A percentile compares a stretch with the other conserved stretches of the same genome.
Evolutionary conservation across 202 grass and related monocot species (phyloP).

Genomic region (Musa balbisiana): DNA sequence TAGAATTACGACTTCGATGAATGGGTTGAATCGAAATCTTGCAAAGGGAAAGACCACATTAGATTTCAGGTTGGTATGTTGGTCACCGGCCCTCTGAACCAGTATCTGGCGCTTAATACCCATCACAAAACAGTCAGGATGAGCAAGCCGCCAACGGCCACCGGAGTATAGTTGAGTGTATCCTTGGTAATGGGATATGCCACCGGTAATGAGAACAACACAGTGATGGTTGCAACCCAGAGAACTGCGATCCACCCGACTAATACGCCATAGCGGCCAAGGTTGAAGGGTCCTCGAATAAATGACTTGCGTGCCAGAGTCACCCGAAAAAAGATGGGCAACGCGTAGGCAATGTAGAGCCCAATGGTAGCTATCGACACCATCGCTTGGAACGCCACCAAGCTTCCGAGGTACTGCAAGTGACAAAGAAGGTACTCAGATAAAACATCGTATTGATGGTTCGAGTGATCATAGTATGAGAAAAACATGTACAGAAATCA

Average conservation of each 20-base stretch:
- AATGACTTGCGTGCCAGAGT: conserved; percentile 73
- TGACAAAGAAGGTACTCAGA: too few species aligned
- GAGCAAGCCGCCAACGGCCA: conserved; percentile 78
- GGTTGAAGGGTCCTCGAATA: conserved; percentile 64
- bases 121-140: conserved; percentile 52
- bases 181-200: conserved; percentile 81
- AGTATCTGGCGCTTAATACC: conserved; percentile 67
- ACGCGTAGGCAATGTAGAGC: conserved; percentile 79
- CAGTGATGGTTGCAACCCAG: conserved; percentile 87
- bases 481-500: too few species aligned
- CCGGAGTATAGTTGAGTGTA: conserved; percentile 86
- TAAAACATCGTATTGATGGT: too few species aligned
- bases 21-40: too few species aligned
- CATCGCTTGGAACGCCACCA: conserved; percentile 98
- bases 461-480: too few species aligned
- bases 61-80: conserved; percentile 33
- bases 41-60: too few species aligned
- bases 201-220: conserved; percentile 84
- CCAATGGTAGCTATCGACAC: conserved; percentile 93
- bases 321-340: conserved; percentile 80
- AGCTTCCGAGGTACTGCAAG: conserved; percentile 69
- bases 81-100: conserved; percentile 79
- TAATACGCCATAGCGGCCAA: conserved; percentile 50
- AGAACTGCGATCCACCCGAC: conserved; percentile 83
- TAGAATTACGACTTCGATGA: too few species aligned